Conservation (phyloP, 1,284 basidiomycete genomes). For the Taiwanofungus camphoratus region DNA sequence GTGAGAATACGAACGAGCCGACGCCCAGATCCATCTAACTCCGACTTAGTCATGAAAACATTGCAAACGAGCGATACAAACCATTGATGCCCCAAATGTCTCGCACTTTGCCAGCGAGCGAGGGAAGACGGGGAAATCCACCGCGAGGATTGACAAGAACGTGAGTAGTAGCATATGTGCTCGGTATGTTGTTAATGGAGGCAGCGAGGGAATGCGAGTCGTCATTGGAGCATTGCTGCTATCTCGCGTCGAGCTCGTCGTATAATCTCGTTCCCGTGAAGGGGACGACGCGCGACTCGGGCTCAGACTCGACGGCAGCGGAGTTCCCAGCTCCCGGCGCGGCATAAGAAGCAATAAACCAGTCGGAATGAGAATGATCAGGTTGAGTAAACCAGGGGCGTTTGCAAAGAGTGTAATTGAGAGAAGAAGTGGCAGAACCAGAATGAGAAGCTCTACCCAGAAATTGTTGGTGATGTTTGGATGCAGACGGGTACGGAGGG, state of each 20-base stretch:
- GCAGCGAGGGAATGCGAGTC: slow-evolving; percentile 38
- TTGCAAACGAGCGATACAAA: slow-evolving; percentile 26
- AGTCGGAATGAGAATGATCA: slow-evolving; percentile 42
- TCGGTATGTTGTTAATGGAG: slow-evolving; percentile 84
- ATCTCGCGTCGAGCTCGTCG: slow-evolving; percentile 3
- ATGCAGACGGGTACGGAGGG: slow-evolving; percentile 44
- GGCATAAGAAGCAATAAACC: slow-evolving; percentile 39
- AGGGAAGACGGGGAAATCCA: slow-evolving; percentile 94
- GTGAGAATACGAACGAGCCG: slow-evolving; percentile 93
- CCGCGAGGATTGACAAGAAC: slow-evolving; percentile 86
- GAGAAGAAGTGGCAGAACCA: slow-evolving; percentile 74
- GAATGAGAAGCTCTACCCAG: slow-evolving; percentile 54
- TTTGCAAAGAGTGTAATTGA: slow-evolving; percentile 74
- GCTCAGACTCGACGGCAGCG: slow-evolving; percentile 41
- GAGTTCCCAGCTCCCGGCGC: slow-evolving; percentile 37
- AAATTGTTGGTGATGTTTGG: slow-evolving; percentile 35
- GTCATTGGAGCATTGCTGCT: slow-evolving; percentile 5
- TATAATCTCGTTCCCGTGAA: slow-evolving; percentile 9
- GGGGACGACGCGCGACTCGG: slow-evolving; percentile 22
- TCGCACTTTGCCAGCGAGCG: slow-evolving; percentile 89
- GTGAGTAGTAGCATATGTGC: slow-evolving; percentile 97
- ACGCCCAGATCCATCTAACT: slow-evolving; percentile 95
- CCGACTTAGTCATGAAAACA: slow-evolving; percentile 6
- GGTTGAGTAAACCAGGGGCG: slow-evolving; percentile 47
- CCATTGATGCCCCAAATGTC: slow-evolving; percentile 88